Base-by-base conservation (phyloP, 108 stramenopile species). In the Fistulifera solaris region DNA sequence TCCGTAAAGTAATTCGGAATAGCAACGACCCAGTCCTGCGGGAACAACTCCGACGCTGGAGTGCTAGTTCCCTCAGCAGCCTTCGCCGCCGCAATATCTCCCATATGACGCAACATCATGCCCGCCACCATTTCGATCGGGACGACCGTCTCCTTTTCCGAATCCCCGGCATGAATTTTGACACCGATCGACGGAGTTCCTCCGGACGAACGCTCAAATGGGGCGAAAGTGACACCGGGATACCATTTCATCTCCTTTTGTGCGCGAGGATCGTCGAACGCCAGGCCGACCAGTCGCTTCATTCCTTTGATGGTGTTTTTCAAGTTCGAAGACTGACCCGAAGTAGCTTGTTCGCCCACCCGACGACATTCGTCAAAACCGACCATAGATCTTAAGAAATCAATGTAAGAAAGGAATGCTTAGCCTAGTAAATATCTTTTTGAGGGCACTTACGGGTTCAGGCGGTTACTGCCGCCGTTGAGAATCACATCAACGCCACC, bases 401-500 rank as follows among this genome's bases (percentile, higher is more conserved):
- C 47, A 58, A 16, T 52, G 45, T 59, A 45, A 59, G 45, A 11
- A 24, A 48, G 16, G 35, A 43, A 38, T 23, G 2, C 0, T 24
- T n/a, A 50, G 44, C 3, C 8, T 8, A 35, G 31, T 8, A 35
- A 35, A 22, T 18, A 21, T 5, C 4, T 11, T 45, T 11, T 21
- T 17, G 21, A 45, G 6, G 7, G 51, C 24, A 94, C 84, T 80
- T 76, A 91, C 75, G 94, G 91, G 68, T 95, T 99, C 52, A 89
- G 88, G 45, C 98, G 87, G 65, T 96, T 93, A 52, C 87, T 90
- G 60, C 78, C 90, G 51, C 96, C 98, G 81, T 99, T 99, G 39
- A 99, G 83, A 71, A 97, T 84, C 27, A 98, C 95, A 68, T 97
- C 96, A 24, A 98, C 94, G 35, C 97, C 96, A 44, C 98, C 96